These are phyloP conservation scores for Astragalus glycyphyllos DNA, from an alignment of 306 rosid genomes.

Conservation along the genomic window DNA sequence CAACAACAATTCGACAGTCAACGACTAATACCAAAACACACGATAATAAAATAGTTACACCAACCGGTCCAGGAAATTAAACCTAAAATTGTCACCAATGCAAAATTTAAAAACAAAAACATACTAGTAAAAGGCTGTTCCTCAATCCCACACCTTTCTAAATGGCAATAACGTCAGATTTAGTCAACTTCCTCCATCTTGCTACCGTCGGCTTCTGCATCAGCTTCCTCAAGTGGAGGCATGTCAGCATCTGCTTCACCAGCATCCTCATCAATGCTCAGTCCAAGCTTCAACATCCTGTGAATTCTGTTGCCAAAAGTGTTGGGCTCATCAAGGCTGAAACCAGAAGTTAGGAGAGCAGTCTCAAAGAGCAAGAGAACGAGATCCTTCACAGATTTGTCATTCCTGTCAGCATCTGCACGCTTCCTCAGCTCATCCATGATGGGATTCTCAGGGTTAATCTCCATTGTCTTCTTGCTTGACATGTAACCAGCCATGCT, in stretches of 20 bases:
- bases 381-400: slow-evolving; percentile 93
- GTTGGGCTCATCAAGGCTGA: slow-evolving; percentile 97
- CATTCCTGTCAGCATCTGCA: slow-evolving; percentile 85
- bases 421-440: slow-evolving; percentile 96
- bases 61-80: neutral
- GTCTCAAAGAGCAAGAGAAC: slow-evolving; percentile 92
- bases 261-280: slow-evolving; percentile 88
- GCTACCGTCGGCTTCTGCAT: slow-evolving; percentile 88
- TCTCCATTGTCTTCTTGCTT: slow-evolving; percentile 96
- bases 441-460: slow-evolving; percentile 89
- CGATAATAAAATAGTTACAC: neutral
- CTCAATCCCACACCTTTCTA: neutral
- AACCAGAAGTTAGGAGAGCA: slow-evolving; percentile 86
- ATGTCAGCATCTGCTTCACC: slow-evolving; percentile 77
- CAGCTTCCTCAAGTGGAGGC: slow-evolving; percentile 89
- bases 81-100: neutral
- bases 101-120: slow-evolving; percentile 31
- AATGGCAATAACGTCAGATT: slow-evolving; percentile 15
- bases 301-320: slow-evolving; percentile 96
- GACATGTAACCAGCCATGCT: slow-evolving; percentile 98
- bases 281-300: slow-evolving; percentile 91
- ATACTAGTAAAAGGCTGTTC: neutral
- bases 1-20: too few relatives aligned
- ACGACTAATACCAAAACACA: neutral
- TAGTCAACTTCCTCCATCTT: slow-evolving; percentile 98